These are phyloP conservation scores for Gardenia jasminoides DNA, from an alignment of 257 asterid species.

Conservation along the genomic window DNA sequence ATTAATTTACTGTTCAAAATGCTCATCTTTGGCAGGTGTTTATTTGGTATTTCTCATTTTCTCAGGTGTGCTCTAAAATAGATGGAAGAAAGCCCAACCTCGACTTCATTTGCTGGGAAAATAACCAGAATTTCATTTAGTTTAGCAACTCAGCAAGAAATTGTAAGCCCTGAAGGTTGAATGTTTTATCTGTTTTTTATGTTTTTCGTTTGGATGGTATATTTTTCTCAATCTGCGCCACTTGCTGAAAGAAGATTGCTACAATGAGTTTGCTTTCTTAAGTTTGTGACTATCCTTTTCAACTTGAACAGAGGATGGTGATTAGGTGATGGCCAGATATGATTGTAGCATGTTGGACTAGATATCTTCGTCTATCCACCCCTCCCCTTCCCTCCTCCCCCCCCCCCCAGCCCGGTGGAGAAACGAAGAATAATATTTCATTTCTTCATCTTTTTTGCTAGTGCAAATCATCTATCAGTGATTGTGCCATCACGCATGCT, in stretches of 20 bases:
- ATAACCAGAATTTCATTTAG: conserved; percentile 60
- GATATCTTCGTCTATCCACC: not conserved
- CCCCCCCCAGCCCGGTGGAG: not conserved
- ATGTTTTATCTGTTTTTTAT: not conserved
- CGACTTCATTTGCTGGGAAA: conserved; percentile 44
- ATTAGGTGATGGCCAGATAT: not conserved
- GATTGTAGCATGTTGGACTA: not conserved
- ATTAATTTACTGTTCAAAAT: not conserved
- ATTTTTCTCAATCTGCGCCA: not conserved
- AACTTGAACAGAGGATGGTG: not conserved
- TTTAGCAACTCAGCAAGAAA: conserved; percentile 80
- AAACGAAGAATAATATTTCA: conserved; percentile 3
- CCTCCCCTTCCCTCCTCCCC: too few species aligned
- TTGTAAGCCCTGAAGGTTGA: conserved; percentile 47
- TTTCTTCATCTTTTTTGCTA: conserved; percentile 31
- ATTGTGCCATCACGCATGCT: conserved; percentile 83
- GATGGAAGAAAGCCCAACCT: conserved; percentile 62
- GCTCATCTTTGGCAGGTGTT: not conserved
- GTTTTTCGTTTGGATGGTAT: conserved; percentile 5
- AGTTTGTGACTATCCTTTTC: not conserved
- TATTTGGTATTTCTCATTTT: not conserved
- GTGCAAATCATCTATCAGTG: conserved; percentile 81
- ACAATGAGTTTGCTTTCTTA: not conserved
- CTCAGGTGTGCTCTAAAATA: conserved; percentile 9
- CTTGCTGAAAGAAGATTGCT: not conserved